Evolutionary conservation across 306 rosid species (phyloP).

Genomic region (Begonia fuchsioides): DNA sequence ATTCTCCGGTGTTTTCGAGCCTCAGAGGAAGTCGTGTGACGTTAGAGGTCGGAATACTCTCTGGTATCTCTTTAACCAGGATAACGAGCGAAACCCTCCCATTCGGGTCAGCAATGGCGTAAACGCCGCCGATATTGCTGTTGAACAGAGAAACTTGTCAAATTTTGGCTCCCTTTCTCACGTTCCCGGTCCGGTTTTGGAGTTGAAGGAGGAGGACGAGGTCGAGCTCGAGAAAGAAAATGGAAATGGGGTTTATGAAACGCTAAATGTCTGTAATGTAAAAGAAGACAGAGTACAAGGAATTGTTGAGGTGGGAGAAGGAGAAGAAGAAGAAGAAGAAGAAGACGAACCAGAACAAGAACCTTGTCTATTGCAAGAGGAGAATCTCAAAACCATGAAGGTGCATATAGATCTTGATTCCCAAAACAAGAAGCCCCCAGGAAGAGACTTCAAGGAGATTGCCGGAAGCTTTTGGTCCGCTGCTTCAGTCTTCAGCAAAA

Average conservation of each 20-base stretch:
- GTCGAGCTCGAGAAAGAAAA: constrained; percentile 10
- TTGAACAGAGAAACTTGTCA: constrained; percentile 21
- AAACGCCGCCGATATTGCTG: constrained; percentile 18
- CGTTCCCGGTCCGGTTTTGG: constrained; percentile 39
- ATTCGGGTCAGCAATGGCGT: constrained; percentile 11
- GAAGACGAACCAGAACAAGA: too few species aligned
- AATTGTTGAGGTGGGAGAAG: constrained; percentile 34
- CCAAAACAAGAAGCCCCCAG: constrained; percentile 52
- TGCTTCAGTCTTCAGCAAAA: constrained; percentile 94
- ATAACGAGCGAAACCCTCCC: constrained; percentile 50
- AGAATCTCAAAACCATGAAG: constrained; percentile 71
- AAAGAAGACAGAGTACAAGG: constrained; percentile 48
- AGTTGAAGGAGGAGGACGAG: constrained; percentile 37
- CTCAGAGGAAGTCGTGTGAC: constrained; percentile 90
- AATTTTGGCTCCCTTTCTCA: constrained; percentile 24
- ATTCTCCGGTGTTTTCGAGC: constrained; percentile 72
- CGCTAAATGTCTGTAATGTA: constrained; percentile 28
- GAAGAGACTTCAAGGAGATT: constrained; percentile 75
- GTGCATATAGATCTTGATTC: constrained; percentile 91
- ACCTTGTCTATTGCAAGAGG: constrained; percentile 14
- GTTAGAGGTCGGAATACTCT: constrained; percentile 76
- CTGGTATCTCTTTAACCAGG: constrained; percentile 51
- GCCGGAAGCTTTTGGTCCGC: constrained; percentile 98
- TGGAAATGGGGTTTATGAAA: constrained; percentile 31
- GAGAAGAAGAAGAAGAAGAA: too few species aligned